Evolutionary conservation across 192 early-diverging fungal species (phyloP).

Genomic region (Radiomyces spectabilis): DNA sequence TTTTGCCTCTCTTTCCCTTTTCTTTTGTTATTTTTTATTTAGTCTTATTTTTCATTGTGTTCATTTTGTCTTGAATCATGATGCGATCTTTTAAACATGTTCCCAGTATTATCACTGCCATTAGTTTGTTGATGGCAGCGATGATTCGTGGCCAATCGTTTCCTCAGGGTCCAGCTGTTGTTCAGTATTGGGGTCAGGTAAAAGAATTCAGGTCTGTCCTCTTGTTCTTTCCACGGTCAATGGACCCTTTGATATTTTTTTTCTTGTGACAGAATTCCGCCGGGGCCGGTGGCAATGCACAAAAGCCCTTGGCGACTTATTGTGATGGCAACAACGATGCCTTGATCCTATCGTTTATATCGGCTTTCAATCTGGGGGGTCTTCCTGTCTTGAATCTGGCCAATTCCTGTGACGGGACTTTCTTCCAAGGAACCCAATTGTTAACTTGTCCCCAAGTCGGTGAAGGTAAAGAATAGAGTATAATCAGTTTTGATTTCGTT

Average conservation of each 20-base stretch:
- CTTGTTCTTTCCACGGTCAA: neutral
- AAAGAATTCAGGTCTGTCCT: neutral
- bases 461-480: conserved; percentile 5
- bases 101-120: neutral
- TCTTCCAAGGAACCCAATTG: conserved; percentile 50
- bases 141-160: neutral
- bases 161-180: neutral
- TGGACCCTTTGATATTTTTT: neutral
- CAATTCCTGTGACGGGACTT: conserved; percentile 49
- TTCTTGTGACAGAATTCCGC: neutral
- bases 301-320: neutral
- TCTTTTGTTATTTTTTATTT: too few species aligned
- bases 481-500: neutral
- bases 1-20: conserved; percentile 1
- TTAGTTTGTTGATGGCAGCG: neutral
- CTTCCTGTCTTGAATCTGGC: conserved; percentile 62
- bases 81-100: too few species aligned
- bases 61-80: too few species aligned
- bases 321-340: conserved; percentile 40
- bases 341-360: conserved; percentile 44
- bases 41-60: too few species aligned
- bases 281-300: neutral
- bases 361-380: conserved; percentile 47
- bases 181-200: conserved; percentile 7
- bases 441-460: conserved; percentile 65